Conservation (phyloP, 176 grass and related monocot genomes). For the Eremochloa ophiuroides region DNA sequence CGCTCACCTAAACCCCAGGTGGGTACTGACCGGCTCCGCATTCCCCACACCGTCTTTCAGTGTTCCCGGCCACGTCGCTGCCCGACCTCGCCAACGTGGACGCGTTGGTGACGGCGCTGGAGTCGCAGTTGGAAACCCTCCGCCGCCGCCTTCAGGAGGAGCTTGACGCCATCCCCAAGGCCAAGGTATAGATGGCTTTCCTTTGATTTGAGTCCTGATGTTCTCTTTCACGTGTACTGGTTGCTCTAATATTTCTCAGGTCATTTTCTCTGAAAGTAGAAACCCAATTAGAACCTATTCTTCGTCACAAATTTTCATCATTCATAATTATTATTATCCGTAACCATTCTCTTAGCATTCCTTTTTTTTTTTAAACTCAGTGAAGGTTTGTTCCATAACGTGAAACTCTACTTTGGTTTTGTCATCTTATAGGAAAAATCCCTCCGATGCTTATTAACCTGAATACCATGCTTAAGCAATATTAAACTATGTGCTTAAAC, state of each 20-base stretch:
- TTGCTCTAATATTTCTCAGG: background rate
- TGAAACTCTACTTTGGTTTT: background rate
- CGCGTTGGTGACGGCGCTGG: slow-evolving; percentile 63
- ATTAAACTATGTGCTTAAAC: background rate
- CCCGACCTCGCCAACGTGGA: slow-evolving; percentile 69
- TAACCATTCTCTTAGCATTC: too few relatives aligned
- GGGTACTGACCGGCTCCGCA: background rate
- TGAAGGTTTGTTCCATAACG: background rate
- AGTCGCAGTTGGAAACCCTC: slow-evolving; percentile 68
- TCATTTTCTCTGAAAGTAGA: background rate
- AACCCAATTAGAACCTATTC: background rate
- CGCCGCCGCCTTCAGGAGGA: slow-evolving; percentile 70
- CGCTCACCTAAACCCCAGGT: slow-evolving; percentile 27
- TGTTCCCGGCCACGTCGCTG: slow-evolving; percentile 56
- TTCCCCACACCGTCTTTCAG: slow-evolving; percentile 21
- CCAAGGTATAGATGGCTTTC: slow-evolving; percentile 44
- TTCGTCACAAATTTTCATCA: background rate
- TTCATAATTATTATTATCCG: background rate
- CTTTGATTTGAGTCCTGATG: too few relatives aligned
- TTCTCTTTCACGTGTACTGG: background rate
- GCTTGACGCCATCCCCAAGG: slow-evolving; percentile 75
- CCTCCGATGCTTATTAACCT: background rate
- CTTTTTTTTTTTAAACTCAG: too few relatives aligned
- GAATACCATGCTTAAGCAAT: background rate
- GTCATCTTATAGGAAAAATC: background rate